phyloP scores from a whole-genome alignment of 129 eudicot species.

The Helianthus annuus region HanXRQr2.0-SUNRISE NC_035441.2:55392971-55393470 shows the following conservation, averaged over 20 bases:
- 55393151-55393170: conserved; percentile 89
- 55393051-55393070: conserved; percentile 8
- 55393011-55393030: neutral
- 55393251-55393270: conserved; percentile 12
- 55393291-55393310: neutral
- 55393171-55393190: conserved; percentile 88
- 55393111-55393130: conserved; percentile 63
- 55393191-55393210: conserved; percentile 98
- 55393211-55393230: conserved; percentile 15
- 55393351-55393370: neutral
- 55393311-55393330: neutral
- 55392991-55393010: conserved; percentile 49
- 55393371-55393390: neutral
- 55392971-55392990: conserved; percentile 46
- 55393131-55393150: conserved; percentile 94
- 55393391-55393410: conserved; percentile 11
- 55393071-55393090: neutral
- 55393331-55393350: neutral
- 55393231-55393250: conserved; percentile 14
- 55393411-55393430: conserved; percentile 16
- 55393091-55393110: neutral
- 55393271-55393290: neutral
- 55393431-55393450: conserved; percentile 13
- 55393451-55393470: neutral
- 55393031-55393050: neutral